phyloP scores from a whole-genome alignment of 2,329 filamentous ascomycete genomes.

The Verticillium nubilum region DNA sequence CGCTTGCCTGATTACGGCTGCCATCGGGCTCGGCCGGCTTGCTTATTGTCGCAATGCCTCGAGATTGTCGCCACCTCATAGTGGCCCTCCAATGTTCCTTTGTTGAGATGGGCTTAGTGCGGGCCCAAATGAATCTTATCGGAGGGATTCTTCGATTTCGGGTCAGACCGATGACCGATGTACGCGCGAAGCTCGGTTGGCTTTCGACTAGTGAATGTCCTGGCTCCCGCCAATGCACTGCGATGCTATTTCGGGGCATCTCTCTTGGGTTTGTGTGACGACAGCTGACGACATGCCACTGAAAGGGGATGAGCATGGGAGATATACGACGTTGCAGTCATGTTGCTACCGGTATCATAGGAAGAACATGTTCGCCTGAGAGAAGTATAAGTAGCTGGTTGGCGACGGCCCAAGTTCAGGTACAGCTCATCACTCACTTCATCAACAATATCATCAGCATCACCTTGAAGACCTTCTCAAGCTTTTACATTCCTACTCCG shows the following conservation, averaged over 20 bases:
- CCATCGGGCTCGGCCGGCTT: background rate
- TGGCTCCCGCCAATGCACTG: background rate
- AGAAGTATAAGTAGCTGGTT: background rate
- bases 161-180: background rate
- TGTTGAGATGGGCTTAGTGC: background rate
- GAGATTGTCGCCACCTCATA: no score
- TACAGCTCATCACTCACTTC: background rate
- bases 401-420: background rate
- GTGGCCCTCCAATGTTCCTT: no score
- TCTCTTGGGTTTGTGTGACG: background rate
- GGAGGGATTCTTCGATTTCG: background rate
- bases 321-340: background rate
- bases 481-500: background rate
- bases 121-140: background rate
- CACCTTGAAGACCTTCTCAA: background rate
- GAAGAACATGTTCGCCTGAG: background rate
- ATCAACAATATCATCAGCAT: background rate
- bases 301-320: background rate
- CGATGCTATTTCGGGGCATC: background rate
- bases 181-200: background rate
- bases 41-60: no score
- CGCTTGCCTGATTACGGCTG: background rate
- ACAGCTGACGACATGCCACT: background rate
- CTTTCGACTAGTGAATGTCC: background rate
- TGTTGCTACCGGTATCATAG: background rate